phyloP scores from a whole-genome alignment of 1,284 basidiomycete genomes.

The Malassezia brasiliensis region DNA sequence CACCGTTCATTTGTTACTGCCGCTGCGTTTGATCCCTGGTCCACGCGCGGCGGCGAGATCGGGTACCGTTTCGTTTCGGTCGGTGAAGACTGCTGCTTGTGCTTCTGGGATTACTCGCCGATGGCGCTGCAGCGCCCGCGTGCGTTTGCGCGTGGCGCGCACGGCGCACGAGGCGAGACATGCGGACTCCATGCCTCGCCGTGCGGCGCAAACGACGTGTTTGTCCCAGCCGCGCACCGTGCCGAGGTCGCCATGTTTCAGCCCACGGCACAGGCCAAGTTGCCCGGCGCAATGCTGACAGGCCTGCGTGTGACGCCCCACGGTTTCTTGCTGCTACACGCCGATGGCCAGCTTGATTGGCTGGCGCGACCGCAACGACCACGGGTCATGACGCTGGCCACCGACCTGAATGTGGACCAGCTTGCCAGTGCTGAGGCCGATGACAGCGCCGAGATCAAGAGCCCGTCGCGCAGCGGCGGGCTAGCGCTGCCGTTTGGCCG shows the following conservation, averaged over 20 bases:
- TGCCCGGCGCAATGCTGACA: not conserved
- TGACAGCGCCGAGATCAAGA: not conserved
- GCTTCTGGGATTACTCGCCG: slow-evolving; percentile 38
- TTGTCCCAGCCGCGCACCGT: slow-evolving; percentile 1
- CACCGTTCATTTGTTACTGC: slow-evolving; percentile 86
- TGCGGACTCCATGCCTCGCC: not conserved
- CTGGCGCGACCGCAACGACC: not conserved
- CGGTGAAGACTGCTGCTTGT: slow-evolving; percentile 40
- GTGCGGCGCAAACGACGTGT: not conserved
- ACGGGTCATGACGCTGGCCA: not conserved
- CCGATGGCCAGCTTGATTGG: slow-evolving; percentile 11
- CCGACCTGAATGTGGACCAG: not conserved
- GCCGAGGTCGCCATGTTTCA: slow-evolving; percentile 9
- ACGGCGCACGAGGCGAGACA: not conserved
- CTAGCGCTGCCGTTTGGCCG: not conserved
- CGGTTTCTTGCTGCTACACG: slow-evolving; percentile 5
- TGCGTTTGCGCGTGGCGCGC: not conserved
- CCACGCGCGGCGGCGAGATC: slow-evolving; percentile 54
- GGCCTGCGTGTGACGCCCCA: slow-evolving; percentile 2
- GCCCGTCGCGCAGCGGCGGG: not conserved
- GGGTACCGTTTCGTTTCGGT: slow-evolving; percentile 39
- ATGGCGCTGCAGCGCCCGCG: slow-evolving; percentile 7
- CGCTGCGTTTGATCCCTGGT: slow-evolving; percentile 71
- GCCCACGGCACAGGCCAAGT: not conserved
- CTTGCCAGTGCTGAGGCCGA: not conserved